A percentile compares a stretch with the other conserved stretches of the same genome.
phyloP scores from a whole-genome alignment of 306 rosid genomes.

The Mucuna pruriens region DNA sequence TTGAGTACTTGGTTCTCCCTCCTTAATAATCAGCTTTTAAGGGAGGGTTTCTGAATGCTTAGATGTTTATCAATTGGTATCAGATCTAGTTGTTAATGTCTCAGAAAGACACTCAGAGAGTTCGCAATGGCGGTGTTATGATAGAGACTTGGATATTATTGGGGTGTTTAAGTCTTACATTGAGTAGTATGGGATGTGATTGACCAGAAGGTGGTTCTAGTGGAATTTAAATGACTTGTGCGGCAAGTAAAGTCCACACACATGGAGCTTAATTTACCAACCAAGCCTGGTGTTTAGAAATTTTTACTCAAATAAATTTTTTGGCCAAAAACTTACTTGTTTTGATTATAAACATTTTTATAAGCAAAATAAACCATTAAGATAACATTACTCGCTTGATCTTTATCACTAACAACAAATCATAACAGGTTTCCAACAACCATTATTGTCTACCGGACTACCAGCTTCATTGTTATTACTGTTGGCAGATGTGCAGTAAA shows the following conservation, averaged over 20 bases:
- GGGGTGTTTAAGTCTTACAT: no score
- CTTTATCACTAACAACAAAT: neutral
- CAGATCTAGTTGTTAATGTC: no score
- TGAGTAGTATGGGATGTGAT: no score
- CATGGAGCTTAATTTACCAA: neutral
- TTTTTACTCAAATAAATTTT: neutral
- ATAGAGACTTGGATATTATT: no score
- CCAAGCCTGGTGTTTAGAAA: neutral
- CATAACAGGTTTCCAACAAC: neutral
- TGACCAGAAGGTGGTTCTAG: neutral
- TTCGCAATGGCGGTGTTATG: no score
- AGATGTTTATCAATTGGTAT: no score
- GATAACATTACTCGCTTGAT: neutral
- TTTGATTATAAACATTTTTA: neutral
- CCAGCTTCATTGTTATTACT: neutral
- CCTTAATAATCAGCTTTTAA: no score
- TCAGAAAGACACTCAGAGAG: no score
- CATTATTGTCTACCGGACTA: neutral
- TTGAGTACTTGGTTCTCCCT: no score
- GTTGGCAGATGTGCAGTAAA: neutral
- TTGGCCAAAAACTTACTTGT: neutral
- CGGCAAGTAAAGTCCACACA: neutral
- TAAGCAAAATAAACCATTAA: constrained; percentile 2
- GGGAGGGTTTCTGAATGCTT: no score
- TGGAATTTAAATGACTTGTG: neutral